Evolutionary conservation across 2,329 filamentous ascomycete genomes (phyloP).

Genomic region (Fusarium redolens): DNA sequence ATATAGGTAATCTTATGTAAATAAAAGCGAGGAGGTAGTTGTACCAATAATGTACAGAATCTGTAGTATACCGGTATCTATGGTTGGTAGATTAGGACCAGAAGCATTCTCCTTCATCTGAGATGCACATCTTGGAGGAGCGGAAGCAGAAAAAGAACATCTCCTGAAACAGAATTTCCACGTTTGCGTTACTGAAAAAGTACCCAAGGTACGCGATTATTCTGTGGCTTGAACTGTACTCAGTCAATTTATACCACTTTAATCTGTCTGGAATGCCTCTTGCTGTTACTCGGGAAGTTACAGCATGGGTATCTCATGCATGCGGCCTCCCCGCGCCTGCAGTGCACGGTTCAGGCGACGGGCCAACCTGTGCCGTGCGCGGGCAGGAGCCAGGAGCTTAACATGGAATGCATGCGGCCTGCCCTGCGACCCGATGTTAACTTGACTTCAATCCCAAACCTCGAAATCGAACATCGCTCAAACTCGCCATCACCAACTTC

Average conservation of each 20-base stretch:
- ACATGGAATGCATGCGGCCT: constrained; percentile 31
- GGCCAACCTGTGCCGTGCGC: constrained; percentile 40
- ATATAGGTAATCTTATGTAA: background rate
- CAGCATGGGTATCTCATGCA: constrained; percentile 26
- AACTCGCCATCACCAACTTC: background rate
- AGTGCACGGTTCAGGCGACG: constrained; percentile 36
- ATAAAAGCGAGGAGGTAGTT: constrained; percentile 6
- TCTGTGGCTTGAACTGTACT: constrained; percentile 8
- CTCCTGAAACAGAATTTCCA: constrained; percentile 7
- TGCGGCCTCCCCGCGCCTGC: constrained; percentile 28
- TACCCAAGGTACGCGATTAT: background rate
- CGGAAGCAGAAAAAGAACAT: constrained; percentile 21
- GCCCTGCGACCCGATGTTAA: constrained; percentile 37
- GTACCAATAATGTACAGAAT: constrained; percentile 40
- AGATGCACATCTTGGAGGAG: background rate
- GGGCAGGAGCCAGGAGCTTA: constrained; percentile 32
- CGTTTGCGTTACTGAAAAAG: background rate
- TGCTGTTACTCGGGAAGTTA: constrained; percentile 8
- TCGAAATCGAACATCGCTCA: background rate
- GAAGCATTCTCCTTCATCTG: constrained; percentile 3
- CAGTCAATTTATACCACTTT: background rate
- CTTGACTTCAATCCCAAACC: constrained; percentile 32
- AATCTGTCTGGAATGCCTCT: constrained; percentile 12
- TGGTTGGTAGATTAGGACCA: constrained; percentile 21
- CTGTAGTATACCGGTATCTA: constrained; percentile 32